phyloP scores from a whole-genome alignment of 2,329 filamentous ascomycete species.

The Stemphylium lycopersici region DNA sequence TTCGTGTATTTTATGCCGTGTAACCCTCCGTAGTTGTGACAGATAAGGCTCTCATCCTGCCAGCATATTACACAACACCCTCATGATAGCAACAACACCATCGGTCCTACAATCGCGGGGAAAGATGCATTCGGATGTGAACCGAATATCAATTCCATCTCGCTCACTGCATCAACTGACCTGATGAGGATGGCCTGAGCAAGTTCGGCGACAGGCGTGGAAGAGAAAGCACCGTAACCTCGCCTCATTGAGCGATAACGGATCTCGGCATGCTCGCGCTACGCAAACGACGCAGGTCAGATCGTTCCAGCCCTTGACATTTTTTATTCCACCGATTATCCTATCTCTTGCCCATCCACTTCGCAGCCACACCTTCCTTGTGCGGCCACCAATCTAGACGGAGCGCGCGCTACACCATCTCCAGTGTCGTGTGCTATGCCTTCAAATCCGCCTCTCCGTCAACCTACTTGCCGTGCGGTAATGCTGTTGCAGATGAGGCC shows the following conservation, averaged over 20 bases:
- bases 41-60: slow-evolving; percentile 21
- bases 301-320: slow-evolving; percentile 2
- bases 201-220: slow-evolving; percentile 1
- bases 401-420: slow-evolving; percentile 6
- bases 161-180: not conserved
- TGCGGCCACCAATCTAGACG: not conserved
- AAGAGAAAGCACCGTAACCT: not conserved
- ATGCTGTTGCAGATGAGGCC: not conserved
- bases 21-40: slow-evolving; percentile 1
- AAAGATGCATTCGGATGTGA: not conserved
- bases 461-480: slow-evolving; percentile 3
- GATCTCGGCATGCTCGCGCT: slow-evolving; percentile 9
- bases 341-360: not conserved
- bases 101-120: slow-evolving; percentile 12
- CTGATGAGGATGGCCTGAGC: not conserved
- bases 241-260: slow-evolving; percentile 3
- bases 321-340: slow-evolving; percentile 1
- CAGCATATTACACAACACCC: slow-evolving; percentile 16
- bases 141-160: not conserved
- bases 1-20: slow-evolving; percentile 4
- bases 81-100: slow-evolving; percentile 8
- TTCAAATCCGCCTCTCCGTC: not conserved
- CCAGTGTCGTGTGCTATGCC: not conserved
- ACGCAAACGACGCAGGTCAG: slow-evolving; percentile 4
- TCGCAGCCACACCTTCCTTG: not conserved